phyloP scores from a whole-genome alignment of 805 yeast genomes.

The Candida ipomoeae region DNA sequence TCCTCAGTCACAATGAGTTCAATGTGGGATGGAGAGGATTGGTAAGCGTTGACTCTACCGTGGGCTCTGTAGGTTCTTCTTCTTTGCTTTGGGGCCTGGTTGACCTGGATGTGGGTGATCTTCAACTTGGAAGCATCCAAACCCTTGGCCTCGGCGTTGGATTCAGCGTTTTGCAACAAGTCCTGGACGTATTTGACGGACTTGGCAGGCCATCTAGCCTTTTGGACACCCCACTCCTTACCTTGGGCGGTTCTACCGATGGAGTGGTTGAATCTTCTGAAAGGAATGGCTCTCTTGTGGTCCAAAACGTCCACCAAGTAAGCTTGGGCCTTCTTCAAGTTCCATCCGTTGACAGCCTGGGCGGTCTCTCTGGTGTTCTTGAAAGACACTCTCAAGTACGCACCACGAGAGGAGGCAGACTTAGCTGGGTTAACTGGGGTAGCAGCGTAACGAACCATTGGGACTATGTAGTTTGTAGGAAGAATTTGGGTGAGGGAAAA shows the following conservation, averaged over 20 bases:
- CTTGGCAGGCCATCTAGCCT: slow-evolving; percentile 99
- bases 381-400: slow-evolving; percentile 98
- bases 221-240: slow-evolving; percentile 99
- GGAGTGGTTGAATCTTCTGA: slow-evolving; percentile 95
- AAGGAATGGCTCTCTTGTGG: slow-evolving; percentile 99
- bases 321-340: slow-evolving; percentile 89
- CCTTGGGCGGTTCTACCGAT: slow-evolving; percentile 99
- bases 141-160: slow-evolving; percentile 97
- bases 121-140: slow-evolving; percentile 91
- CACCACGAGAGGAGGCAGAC: slow-evolving; percentile 99
- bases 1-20: slow-evolving; percentile 95
- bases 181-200: slow-evolving; percentile 93
- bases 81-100: slow-evolving; percentile 99
- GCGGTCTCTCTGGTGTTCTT: slow-evolving; percentile 99
- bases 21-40: slow-evolving; percentile 98
- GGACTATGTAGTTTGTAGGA: slow-evolving; percentile 17
- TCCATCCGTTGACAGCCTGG: slow-evolving; percentile 98
- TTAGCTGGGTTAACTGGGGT: slow-evolving; percentile 98
- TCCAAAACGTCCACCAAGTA: slow-evolving; percentile 95
- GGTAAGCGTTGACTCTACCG: slow-evolving; percentile 99
- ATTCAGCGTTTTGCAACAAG: slow-evolving; percentile 94
- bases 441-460: slow-evolving; percentile 99
- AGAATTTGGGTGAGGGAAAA: slow-evolving; percentile 5
- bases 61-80: slow-evolving; percentile 99
- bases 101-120: slow-evolving; percentile 98